Evolutionary conservation across 352 stramenopile species (phyloP), one percentile per base, ranked within the genome.

Genomic region (Phytophthora sojae): DNA sequence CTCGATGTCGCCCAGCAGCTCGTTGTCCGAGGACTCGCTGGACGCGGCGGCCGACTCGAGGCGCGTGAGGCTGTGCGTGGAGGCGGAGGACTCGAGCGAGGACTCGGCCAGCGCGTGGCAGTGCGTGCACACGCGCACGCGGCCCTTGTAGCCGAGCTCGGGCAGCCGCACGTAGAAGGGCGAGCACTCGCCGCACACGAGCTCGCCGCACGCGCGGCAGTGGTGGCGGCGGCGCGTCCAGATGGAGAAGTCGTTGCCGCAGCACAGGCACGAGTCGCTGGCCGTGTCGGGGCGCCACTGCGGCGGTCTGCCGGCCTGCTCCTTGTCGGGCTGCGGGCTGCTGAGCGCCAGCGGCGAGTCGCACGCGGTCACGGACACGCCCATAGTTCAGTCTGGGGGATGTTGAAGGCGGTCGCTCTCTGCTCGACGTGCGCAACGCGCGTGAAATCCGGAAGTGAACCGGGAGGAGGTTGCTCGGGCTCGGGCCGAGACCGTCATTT

Each of bases 101-200:
- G 64, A 14, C 50, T 79, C 65, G 26, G 67, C 75, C 64, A 72
- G 71, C 49, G 57, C 59, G 71, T 88, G 84, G 76, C 86, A 95
- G 62, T 82, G 74, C 52, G 78, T 91, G 72, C 88, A 95, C 35
- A 95, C 83, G 30, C 88, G 86, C 50, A 94, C 85, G n/a, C 83
- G 78, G 14, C 69, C 70, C 25, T 82, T 82, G 81, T 93, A 94
- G 51, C 86, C 88, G 30, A 92, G 79, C 47, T 89, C 79, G 0
- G 86, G 85, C 4, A 92, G 71, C n/a, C 71, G 64, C 37, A 80
- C 73, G 29, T 64, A 84, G 70, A 83, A 90, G 12, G 86, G 88
- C 25, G 78, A 90, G 78, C 88, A 95, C 21, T 89, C 80, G 37
- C 64, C 82, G 63, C 88, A 95, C 12, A 95, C 88, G 14, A 95